Conservation (phyloP, 495 filamentous ascomycete species). For the Hypoxylon rickii region DNA sequence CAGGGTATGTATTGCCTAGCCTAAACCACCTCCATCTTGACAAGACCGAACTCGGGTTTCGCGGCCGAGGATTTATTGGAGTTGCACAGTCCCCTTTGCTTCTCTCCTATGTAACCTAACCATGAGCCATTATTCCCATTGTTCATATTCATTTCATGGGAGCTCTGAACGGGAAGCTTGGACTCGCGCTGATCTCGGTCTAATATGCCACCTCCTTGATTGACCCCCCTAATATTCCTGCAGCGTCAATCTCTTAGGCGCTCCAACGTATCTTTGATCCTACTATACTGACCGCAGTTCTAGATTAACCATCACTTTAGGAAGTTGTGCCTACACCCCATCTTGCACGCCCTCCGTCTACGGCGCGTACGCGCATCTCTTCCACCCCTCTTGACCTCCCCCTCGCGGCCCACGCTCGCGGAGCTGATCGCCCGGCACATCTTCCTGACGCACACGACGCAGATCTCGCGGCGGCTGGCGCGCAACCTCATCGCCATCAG, state of each 20-base stretch:
- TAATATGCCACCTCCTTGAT: conserved; percentile 11
- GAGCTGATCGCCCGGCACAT: conserved; percentile 59
- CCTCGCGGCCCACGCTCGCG: conserved; percentile 56
- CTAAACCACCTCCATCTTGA: conserved; percentile 9
- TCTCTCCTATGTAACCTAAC: conserved; percentile 27
- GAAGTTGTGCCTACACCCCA: conserved; percentile 56
- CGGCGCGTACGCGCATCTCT: conserved; percentile 53
- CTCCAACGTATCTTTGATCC: conserved; percentile 16
- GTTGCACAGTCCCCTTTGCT: conserved; percentile 4
- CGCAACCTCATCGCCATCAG: conserved; percentile 57
- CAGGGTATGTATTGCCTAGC: conserved; percentile 50
- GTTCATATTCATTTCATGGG: conserved; percentile 15
- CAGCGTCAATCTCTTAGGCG: conserved; percentile 1
- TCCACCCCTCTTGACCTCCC: conserved; percentile 51
- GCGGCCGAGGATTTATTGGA: conserved; percentile 15
- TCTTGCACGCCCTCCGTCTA: conserved; percentile 60
- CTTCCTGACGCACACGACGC: conserved; percentile 60
- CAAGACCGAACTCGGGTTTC: conserved; percentile 10
- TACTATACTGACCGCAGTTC: conserved; percentile 16
- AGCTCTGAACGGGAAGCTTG: conserved; percentile 4
- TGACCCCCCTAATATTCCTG: neutral
- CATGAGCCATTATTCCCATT: conserved; percentile 30
- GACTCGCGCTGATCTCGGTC: conserved; percentile 23
- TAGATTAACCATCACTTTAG: conserved; percentile 63
- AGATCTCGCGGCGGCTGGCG: conserved; percentile 57